Base-by-base conservation (phyloP, 768 basidiomycete genomes). In the Infundibulicybe gibba region DNA sequence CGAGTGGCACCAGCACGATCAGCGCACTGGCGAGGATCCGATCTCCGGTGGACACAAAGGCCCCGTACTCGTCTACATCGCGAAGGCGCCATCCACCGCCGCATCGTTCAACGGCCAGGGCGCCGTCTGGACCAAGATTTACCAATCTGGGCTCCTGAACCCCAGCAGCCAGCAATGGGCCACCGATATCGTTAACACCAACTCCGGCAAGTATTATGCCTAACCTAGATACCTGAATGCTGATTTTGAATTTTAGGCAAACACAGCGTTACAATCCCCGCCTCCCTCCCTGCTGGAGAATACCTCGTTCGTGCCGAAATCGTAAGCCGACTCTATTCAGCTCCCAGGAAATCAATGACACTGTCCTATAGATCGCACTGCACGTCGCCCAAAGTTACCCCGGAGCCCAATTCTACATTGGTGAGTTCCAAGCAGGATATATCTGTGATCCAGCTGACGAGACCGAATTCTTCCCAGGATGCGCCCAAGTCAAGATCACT, bases 1-100 rank as follows among this genome's bases (percentile, higher is more conserved):
- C 41, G 76, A 77, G 54, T 77, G 76, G 76, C 76, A 78, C 56
- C 76, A 77, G 50, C 75, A 76, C 49, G 75, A 59, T 6, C 71
- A 74, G 49, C 70, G 76, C 17, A 76, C 74, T 2, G 75, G 75
- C 40, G 76, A 79, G 53, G 74, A 76, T 52, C 62, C 74, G 14
- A 74, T 76, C 53, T 71, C 74, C 40, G 65, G 63, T 25, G 75
- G 75, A 3, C 75, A 77, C 65, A 75, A 74, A 51, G 76, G 75
- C 6, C 65, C 73, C 15, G 73, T 74, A 14, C 69, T 72, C 44
- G 74, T 77, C 25, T 77, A 75, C 56, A 62, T 76, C 49, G 74
- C 75, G 49, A 76, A 76, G 54, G 75, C 73, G 14, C 72, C 74
- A 0, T 66, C 64, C 9, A 68, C 70, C 8, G 75, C 73, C 2